Evolutionary conservation across 2,329 filamentous ascomycete genomes (phyloP), one percentile per base, ranked within the genome.

Genomic region (Venturia oleaginea): DNA sequence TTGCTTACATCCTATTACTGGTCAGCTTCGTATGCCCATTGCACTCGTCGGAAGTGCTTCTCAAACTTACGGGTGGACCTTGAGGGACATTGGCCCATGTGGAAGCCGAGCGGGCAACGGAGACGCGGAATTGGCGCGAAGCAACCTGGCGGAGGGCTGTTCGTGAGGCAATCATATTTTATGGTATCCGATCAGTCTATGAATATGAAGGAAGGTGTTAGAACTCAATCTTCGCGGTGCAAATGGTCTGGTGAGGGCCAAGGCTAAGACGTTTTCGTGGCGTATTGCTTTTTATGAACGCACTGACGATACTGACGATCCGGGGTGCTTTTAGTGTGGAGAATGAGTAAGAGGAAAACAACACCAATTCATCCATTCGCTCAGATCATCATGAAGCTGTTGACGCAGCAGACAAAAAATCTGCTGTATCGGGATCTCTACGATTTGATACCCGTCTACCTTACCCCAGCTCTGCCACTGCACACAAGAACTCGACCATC

Each of bases 81-180:
- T 97, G 91, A 70, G 91, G 88, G 64, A 97, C 91, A 73, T 90
- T 89, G 74, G 90, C 86, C 92, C 93, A 97, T 70, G 89, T 90
- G 67, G 92, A 96, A 70, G 85, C 87, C 71, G 87, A 84, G 74
- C 84, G 81, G 68, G 80, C 76, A 70, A 79, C 79, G 62, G 70
- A 72, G 32, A 62, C 59, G 69, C 40, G 54, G 19, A 73, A 68
- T 66, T 72, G 72, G 65, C 68, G 67, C 27, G 73, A 72, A 68
- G 73, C 73, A 27, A 61, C 22, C 67, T 75, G 74, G 68, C 75
- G 73, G 13, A 62, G 43, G 30, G 34, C 40, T 10, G 42, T 48
- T 46, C 61, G 38, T 62, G 61, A 54, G 32, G 63, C 46, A 46
- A 61, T 42, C 63, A 64, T 64, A 4, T 10, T 43, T 30, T 15